Conservation (phyloP, 768 basidiomycete genomes). For the Daedalea quercina region DNA sequence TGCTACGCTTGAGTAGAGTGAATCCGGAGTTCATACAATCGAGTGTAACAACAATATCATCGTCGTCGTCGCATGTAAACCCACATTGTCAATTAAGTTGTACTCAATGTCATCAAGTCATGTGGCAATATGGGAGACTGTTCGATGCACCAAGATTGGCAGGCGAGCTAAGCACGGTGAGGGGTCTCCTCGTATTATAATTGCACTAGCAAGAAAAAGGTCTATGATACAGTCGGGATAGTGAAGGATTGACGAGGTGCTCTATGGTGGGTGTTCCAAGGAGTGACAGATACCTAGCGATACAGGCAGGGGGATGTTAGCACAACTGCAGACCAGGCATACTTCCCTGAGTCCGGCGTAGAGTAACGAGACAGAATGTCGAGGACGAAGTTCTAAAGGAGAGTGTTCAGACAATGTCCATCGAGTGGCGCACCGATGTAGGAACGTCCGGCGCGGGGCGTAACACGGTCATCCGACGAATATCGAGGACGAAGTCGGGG, state of each 20-base stretch:
- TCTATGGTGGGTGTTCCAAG: no score
- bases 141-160: no score
- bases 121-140: no score
- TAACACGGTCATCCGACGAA: neutral
- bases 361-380: neutral
- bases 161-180: no score
- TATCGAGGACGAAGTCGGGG: neutral
- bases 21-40: neutral
- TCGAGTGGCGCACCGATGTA: constrained; percentile 12
- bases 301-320: neutral
- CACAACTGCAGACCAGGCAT: neutral
- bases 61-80: no score
- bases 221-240: no score
- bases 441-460: constrained; percentile 14
- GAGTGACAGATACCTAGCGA: neutral
- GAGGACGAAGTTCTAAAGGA: neutral
- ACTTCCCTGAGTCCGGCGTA: neutral
- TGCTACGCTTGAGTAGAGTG: constrained; percentile 21
- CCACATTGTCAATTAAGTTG: no score
- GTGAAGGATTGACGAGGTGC: no score
- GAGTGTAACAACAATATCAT: no score
- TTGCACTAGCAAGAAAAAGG: no score
- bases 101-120: no score
- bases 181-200: no score
- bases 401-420: constrained; percentile 13